Evolutionary conservation across 176 grass and related monocot genomes (phyloP).

Genomic region (Oropetium thomaeum): DNA sequence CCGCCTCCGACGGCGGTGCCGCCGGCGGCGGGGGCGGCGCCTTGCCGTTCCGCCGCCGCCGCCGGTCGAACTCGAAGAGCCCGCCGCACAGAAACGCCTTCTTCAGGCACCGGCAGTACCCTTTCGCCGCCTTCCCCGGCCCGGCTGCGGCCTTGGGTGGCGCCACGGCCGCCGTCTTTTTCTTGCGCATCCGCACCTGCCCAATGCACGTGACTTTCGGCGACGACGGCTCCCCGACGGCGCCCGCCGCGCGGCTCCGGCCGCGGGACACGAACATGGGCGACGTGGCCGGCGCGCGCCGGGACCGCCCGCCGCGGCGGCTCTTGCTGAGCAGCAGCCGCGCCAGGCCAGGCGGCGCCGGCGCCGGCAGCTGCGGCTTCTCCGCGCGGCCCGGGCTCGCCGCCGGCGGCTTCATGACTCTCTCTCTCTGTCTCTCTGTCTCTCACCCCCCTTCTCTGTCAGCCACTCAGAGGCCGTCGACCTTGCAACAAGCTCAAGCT

Average conservation of each 20-base stretch:
- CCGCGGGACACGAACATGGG: slow-evolving; percentile 48
- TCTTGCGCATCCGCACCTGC: slow-evolving; percentile 81
- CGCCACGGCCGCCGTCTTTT: background rate
- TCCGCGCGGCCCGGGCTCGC: slow-evolving; percentile 53
- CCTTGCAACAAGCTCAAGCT: background rate
- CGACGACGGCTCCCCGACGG: slow-evolving; percentile 52
- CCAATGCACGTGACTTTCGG: slow-evolving; percentile 89
- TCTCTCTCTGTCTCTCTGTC: background rate
- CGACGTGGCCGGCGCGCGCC: slow-evolving; percentile 39
- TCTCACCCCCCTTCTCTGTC: background rate
- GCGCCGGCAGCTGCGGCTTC: slow-evolving; percentile 42
- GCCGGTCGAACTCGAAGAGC: slow-evolving; percentile 40
- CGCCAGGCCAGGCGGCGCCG: slow-evolving; percentile 46
- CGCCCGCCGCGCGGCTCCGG: slow-evolving; percentile 31
- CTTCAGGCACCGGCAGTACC: slow-evolving; percentile 70
- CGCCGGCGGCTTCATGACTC: slow-evolving; percentile 44
- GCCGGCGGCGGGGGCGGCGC: slow-evolving; percentile 13
- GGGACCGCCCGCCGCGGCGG: slow-evolving; percentile 42
- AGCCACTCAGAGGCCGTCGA: background rate
- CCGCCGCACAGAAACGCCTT: slow-evolving; percentile 58
- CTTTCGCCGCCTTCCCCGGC: slow-evolving; percentile 8
- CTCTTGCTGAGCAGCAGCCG: slow-evolving; percentile 57
- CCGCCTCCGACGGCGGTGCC: background rate
- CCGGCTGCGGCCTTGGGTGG: background rate
- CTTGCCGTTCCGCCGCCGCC: background rate